Base-by-base conservation (phyloP, 805 yeast genomes). In the Nakazawaea peltata region DNA sequence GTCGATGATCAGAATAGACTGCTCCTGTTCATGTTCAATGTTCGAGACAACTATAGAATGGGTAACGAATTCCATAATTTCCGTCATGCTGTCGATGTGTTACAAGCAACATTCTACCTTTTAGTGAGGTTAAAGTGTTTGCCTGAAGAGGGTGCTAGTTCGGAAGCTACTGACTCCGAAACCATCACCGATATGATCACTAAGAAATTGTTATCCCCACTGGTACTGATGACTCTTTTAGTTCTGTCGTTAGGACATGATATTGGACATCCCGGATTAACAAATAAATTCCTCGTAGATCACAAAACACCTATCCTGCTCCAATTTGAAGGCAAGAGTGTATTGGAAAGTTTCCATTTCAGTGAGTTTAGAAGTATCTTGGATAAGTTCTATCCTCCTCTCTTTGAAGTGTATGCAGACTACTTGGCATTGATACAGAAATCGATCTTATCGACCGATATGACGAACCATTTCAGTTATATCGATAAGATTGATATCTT, bases 191-290 rank as follows among this genome's bases (percentile, higher is more conserved):
- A 43, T 47, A 13, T 43, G 54, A 5, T 37, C 53, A 18, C 53
- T 47, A 18, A 40, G 28, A 23, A 22, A 24, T 28, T 37, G 38
- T 11, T 36, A 15, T 24, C 32, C 10, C 36, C 36, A 12, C 11
- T n/a, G 12, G 19, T 28, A 11, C 19, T 30, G 5, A 32, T 36
- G 14, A 28, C 30, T 10, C 17, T 36, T 11, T 27, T 36, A n/a
- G 28, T 36, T 18, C 33, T 33, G 30, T 39, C 34, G 27, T 39
- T 30, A 28, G 97, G 97, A 34, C 98, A 92, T 59, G 98, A 92
- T 56, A 76, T 84, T 22, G 95, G 96, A 16, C 98, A 92, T 56
- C 97, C 97, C 1, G 98, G 97, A 2, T 75, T 87, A n/a, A 86
- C 94, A 11, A 85, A 86, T 54, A 72, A 74, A 25, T 76, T 86